These are phyloP conservation scores for Monilinia fructigena DNA, from an alignment of 2,329 filamentous ascomycete species.

Conservation along the genomic window DNA sequence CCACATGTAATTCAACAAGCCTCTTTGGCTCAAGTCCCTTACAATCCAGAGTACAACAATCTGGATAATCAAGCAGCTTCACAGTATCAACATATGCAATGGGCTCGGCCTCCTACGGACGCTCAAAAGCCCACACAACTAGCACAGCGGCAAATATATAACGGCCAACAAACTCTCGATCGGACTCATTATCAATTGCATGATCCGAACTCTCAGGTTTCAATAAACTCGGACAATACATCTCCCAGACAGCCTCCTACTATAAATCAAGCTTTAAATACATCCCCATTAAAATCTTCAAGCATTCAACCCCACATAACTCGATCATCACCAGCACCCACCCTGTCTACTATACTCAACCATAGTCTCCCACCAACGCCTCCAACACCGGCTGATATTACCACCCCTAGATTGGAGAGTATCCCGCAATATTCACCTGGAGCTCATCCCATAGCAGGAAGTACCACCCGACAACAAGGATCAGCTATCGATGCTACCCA, in stretches of 20 bases:
- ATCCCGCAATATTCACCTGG: no score
- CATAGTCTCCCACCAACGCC: constrained; percentile 3
- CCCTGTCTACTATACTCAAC: constrained; percentile 11
- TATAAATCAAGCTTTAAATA: background rate
- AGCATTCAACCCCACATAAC: background rate
- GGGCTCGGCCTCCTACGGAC: background rate
- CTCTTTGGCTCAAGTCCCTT: background rate
- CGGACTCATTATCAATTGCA: background rate
- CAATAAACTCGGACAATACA: background rate
- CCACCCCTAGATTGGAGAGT: background rate
- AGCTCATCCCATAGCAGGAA: background rate
- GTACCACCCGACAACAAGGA: background rate
- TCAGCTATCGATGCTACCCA: background rate
- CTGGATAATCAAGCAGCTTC: background rate
- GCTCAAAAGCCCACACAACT: background rate
- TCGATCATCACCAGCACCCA: background rate
- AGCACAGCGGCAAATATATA: background rate
- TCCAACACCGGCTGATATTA: background rate
- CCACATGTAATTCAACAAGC: background rate
- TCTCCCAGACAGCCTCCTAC: background rate
- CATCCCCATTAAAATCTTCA: background rate
- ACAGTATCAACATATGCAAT: background rate
- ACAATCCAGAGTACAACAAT: background rate
- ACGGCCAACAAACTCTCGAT: constrained; percentile 4
- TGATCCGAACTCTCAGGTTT: background rate